Evolutionary conservation across 2,329 filamentous ascomycete species (phyloP), one percentile per base, ranked within the genome.

Genomic region (Metarhizium rileyi): DNA sequence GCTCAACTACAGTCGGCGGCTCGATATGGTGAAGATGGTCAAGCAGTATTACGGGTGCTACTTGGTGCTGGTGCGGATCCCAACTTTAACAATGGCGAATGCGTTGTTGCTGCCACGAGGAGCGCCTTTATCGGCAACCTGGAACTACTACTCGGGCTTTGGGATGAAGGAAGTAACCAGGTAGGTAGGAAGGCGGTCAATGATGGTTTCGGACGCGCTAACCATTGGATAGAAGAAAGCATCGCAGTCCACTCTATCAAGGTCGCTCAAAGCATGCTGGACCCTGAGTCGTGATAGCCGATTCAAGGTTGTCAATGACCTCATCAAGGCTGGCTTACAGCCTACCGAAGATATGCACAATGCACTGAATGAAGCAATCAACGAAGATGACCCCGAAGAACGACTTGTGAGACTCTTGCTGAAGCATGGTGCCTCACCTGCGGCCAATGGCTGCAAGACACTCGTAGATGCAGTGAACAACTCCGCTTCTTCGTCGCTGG

Each of bases 221-320:
- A 27, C 50, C 48, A 36, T 47, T 36, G 25, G 20, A 30, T 60
- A 77, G 64, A 73, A 69, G 56, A 71, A 64, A 51, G 73, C 74
- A 0, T 74, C 72, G 0, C 67, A 68, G 3, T 63, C 67, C 2
- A 78, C 76, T 0, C 60, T 81, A 46, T 65, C 70, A 3, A 66
- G 70, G 8, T 72, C 76, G 0, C 64, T 81, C n/a, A 74, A 78
- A 55, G 73, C 76, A 1, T 74, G 70, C 52, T 77, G 75, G 72
- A 72, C 70, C 40, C 62, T 81, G 10, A 70, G 66, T 43, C 66
- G 66, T 22, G 74, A 75, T 18, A 71, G 66, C 7, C 68, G 78
- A 22, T 72, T 73, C 50, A 67, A 67, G 6, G 65, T 80, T 14
- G 64, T 77, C 26, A 59, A 67, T 14, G 73, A 74, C 66, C 63